phyloP scores from a whole-genome alignment of 495 filamentous ascomycete species.

The Rostrohypoxylon terebratum region DNA sequence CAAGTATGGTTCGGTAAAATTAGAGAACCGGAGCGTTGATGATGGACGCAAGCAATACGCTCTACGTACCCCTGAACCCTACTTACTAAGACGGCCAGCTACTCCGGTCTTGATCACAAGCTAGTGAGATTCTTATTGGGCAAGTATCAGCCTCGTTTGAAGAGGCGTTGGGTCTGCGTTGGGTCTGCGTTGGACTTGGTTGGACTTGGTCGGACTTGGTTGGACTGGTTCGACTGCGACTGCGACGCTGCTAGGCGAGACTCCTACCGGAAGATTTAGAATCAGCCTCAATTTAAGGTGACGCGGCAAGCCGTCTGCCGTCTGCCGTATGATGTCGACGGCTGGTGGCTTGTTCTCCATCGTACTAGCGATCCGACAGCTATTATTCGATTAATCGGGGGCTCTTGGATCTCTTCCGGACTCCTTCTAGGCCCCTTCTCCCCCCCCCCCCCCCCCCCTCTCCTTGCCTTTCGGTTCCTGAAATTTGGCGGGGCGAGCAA shows the following conservation, averaged over 20 bases:
- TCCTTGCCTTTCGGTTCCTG: conserved; percentile 37
- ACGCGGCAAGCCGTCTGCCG: conserved; percentile 36
- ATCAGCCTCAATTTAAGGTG: conserved; percentile 47
- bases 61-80: conserved; percentile 15
- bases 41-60: conserved; percentile 35
- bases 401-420: conserved; percentile 26
- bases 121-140: conserved; percentile 26
- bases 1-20: conserved; percentile 49
- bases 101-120: conserved; percentile 34
- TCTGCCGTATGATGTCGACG: conserved; percentile 40
- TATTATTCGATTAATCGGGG: conserved; percentile 35
- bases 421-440: conserved; percentile 20
- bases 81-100: conserved; percentile 31
- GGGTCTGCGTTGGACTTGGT: too few relatives aligned
- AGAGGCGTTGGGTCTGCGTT: conserved; percentile 21
- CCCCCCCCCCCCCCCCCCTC: conserved; percentile 11
- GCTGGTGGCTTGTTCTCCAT: conserved; percentile 26
- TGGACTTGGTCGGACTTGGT: too few relatives aligned
- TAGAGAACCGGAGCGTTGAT: conserved; percentile 41
- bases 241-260: conserved; percentile 32
- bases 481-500: conserved; percentile 40
- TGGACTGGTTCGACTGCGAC: background rate
- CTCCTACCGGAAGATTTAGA: conserved; percentile 45
- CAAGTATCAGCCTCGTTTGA: conserved; percentile 43
- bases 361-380: conserved; percentile 26